Evolutionary conservation across 1,284 basidiomycete species (phyloP), one percentile per base, ranked within the genome.

Genomic region (Ceratobasidium papillatum): DNA sequence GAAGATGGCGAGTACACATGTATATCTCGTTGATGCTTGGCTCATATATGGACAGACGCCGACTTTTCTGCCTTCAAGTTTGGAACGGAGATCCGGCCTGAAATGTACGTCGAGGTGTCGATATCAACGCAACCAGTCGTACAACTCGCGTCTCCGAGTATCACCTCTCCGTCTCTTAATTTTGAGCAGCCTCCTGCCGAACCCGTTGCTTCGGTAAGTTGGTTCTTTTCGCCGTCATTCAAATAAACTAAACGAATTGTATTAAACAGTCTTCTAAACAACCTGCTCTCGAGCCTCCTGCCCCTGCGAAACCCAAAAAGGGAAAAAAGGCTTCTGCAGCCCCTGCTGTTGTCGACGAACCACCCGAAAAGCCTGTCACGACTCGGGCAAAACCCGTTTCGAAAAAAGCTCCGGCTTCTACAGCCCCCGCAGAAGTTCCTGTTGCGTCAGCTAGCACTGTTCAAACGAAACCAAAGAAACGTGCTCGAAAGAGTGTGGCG

Each of bases 1-100:
- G 91, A 91, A 64, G 91, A 93, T 79, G 90, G 92, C 91, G 78
- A 76, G 85, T 79, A 51, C 47, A 22, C 58, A 27, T 62, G 22
- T 34, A 36, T 43, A 30, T 22, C 32, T 54, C 72, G 14, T 8
- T 30, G 56, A 34, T 58, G 69, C 61, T 56, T 49, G 47, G 22
- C 36, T 22, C 62, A 69, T 49, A 25, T 43, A 69, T 41, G 22
- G 36, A 52, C 38, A 71, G 66, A 71, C 11, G 52, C 32, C 54
- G 66, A 71, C 41, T 71, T 71, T 27, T 58, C 54, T 32, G 66
- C 66, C 8, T 71, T 71, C 41, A 52, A 71, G 25, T 36, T 58
- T 47, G 54, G 66, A 17, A 49, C 66, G 3, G 34, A 43, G 25
- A 43, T 56, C 12, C 58, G 59, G 32, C 38, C 52, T 3, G 66